A percentile compares a stretch with the other conserved stretches of the same genome.
phyloP scores from a whole-genome alignment of 805 yeast species.

The Candida coquimbonensis region DNA sequence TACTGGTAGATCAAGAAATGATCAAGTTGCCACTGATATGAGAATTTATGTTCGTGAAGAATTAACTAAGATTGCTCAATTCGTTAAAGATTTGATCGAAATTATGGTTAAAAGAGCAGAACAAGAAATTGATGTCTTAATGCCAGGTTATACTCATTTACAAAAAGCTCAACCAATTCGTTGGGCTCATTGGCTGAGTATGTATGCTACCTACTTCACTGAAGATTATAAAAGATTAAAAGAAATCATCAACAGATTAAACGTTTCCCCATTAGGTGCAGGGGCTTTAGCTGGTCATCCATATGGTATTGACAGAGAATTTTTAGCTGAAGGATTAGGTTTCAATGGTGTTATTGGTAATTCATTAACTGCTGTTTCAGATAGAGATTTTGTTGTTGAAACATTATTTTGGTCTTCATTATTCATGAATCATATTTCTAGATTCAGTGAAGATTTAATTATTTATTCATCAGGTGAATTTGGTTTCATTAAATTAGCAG shows the following conservation, averaged over 20 bases:
- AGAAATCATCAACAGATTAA: constrained; percentile 76
- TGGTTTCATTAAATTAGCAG: constrained; percentile 88
- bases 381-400: constrained; percentile 96
- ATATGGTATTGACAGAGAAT: constrained; percentile 96
- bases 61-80: constrained; percentile 46
- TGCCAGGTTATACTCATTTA: constrained; percentile 99
- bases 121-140: constrained; percentile 79
- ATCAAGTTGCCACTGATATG: constrained; percentile 99
- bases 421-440: constrained; percentile 91
- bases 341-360: constrained; percentile 88
- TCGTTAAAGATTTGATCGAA: constrained; percentile 55
- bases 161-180: constrained; percentile 99
- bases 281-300: constrained; percentile 99
- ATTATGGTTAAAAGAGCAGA: constrained; percentile 72
- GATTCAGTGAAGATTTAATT: constrained; percentile 91
- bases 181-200: constrained; percentile 96
- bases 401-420: constrained; percentile 91
- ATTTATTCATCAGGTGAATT: constrained; percentile 97
- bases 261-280: constrained; percentile 87
- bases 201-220: constrained; percentile 90
- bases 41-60: constrained; percentile 84
- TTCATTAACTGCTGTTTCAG: constrained; percentile 94
- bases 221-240: constrained; percentile 82
- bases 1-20: constrained; percentile 98
- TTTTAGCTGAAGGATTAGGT: constrained; percentile 70